A percentile compares a stretch with the other conserved stretches of the same genome.
phyloP scores from a whole-genome alignment of 345 rosid genomes.

The Crucihimalaya himalaica region DNA sequence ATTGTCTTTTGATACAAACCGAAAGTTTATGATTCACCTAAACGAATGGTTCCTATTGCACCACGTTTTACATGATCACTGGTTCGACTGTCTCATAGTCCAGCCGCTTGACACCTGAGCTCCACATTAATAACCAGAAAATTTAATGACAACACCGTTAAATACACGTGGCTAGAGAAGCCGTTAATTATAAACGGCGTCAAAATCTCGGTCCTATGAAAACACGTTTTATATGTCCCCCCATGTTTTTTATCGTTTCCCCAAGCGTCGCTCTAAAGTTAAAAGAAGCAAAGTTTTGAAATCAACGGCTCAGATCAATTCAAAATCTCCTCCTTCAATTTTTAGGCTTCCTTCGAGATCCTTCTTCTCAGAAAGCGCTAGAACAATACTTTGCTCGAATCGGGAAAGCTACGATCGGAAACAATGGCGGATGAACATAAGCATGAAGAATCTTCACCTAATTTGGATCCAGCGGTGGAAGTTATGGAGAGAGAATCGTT shows the following conservation, averaged over 20 bases:
- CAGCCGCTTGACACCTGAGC: conserved; percentile 9
- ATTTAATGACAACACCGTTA: conserved; percentile 20
- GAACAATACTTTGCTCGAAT: neutral
- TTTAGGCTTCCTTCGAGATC: conserved; percentile 36
- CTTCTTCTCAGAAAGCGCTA: conserved; percentile 15
- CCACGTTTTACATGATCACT: neutral
- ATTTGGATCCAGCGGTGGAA: conserved; percentile 24
- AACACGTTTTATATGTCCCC: neutral
- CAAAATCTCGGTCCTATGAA: conserved; percentile 9
- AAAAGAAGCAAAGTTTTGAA: no score
- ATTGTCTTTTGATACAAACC: conserved; percentile 18
- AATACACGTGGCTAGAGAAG: neutral
- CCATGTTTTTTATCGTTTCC: neutral
- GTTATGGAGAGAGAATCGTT: conserved; percentile 42
- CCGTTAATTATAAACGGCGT: conserved; percentile 20
- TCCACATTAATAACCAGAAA: neutral
- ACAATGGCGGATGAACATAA: conserved; percentile 42
- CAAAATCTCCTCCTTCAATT: neutral
- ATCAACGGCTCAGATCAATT: conserved; percentile 25
- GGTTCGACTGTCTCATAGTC: neutral
- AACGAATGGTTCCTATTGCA: neutral
- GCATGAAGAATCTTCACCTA: conserved; percentile 26
- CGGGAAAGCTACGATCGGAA: conserved; percentile 28
- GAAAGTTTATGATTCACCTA: conserved; percentile 19
- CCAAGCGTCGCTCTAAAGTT: conserved; percentile 9